phyloP scores from a whole-genome alignment of 345 rosid species.

The Triadica sebifera region DNA sequence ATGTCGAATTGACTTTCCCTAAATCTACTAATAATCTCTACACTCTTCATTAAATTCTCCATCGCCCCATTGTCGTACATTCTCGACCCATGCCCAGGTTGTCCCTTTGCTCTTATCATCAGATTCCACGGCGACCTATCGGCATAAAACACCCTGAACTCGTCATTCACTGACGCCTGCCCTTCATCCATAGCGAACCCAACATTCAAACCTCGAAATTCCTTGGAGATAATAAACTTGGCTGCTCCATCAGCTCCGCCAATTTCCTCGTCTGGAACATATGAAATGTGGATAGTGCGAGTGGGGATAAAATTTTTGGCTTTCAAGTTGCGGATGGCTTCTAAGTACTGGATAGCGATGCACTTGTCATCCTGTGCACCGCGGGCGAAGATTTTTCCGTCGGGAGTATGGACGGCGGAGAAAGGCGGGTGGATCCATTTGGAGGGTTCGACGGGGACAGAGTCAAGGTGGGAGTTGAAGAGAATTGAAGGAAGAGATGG shows the following conservation, averaged over 20 bases:
- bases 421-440: conserved; percentile 87
- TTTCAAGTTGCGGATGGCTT: conserved; percentile 65
- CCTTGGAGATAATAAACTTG: conserved; percentile 53
- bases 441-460: conserved; percentile 77
- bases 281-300: conserved; percentile 63
- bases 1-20: conserved; percentile 72
- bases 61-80: conserved; percentile 74
- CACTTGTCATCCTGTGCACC: conserved; percentile 95
- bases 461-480: conserved; percentile 90
- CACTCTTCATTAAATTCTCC: conserved; percentile 92
- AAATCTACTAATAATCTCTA: conserved; percentile 59
- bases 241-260: conserved; percentile 67
- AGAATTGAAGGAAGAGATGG: conserved; percentile 70
- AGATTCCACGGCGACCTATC: conserved; percentile 70
- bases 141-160: conserved; percentile 69
- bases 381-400: conserved; percentile 70
- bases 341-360: conserved; percentile 74
- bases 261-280: conserved; percentile 83
- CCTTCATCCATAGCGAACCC: conserved; percentile 91
- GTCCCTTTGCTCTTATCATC: conserved; percentile 53
- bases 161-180: conserved; percentile 66
- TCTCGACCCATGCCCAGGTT: conserved; percentile 79
- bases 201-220: conserved; percentile 62
- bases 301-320: conserved; percentile 43
- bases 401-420: conserved; percentile 58